A percentile compares a stretch with the other conserved stretches of the same genome.
Conservation (phyloP, 208 protist species). For the Wallacemonas collosoma region DNA sequence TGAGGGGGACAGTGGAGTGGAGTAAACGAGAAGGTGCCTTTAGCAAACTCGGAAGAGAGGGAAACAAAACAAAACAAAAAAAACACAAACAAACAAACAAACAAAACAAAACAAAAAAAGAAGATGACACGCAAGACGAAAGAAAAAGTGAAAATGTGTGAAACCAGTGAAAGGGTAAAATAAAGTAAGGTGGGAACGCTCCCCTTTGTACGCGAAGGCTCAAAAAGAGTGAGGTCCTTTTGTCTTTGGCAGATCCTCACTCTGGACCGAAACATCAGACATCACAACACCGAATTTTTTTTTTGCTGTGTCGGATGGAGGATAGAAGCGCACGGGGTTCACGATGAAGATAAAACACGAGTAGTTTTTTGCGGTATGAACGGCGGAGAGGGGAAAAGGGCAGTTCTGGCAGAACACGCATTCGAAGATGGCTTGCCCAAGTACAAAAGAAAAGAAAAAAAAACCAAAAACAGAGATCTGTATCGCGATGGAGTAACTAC, state of each 20-base stretch:
- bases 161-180: neutral
- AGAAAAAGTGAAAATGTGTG: neutral
- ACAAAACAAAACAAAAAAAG: conserved; percentile 6
- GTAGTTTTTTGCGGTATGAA: too few relatives aligned
- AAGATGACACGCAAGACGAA: neutral
- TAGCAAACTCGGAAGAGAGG: neutral
- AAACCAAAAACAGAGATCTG: conserved; percentile 4
- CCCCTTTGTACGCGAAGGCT: too few relatives aligned
- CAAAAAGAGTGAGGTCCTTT: too few relatives aligned
- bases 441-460: conserved; percentile 10
- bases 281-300: too few relatives aligned
- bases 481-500: neutral
- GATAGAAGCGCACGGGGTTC: too few relatives aligned
- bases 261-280: too few relatives aligned
- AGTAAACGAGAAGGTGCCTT: neutral
- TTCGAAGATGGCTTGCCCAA: too few relatives aligned
- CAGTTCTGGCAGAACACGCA: too few relatives aligned
- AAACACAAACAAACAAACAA: conserved; percentile 6
- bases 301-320: too few relatives aligned
- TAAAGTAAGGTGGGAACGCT: neutral
- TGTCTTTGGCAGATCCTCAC: too few relatives aligned
- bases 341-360: too few relatives aligned
- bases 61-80: neutral
- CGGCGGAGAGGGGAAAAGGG: too few relatives aligned
- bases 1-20: neutral